Percentiles rank a stretch among this genome's conserved stretches.
Conservation (phyloP, 768 basidiomycete genomes). For the Suillus decipiens region DNA sequence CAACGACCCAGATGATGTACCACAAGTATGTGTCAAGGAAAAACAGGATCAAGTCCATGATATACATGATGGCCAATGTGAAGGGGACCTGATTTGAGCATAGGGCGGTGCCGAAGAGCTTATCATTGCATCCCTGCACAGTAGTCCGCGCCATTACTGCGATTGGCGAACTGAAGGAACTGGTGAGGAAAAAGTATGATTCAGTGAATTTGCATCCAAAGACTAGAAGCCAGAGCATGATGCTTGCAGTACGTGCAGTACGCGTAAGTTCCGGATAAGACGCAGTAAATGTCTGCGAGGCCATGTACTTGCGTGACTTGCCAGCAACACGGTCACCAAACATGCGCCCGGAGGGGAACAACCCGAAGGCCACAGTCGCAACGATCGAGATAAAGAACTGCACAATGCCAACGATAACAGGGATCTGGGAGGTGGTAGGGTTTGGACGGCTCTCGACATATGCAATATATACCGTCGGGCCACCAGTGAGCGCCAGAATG, state of each 20-base stretch:
- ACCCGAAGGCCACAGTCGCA: constrained; percentile 79
- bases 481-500: constrained; percentile 89
- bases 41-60: constrained; percentile 97
- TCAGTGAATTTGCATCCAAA: constrained; percentile 97
- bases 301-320: constrained; percentile 97
- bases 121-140: constrained; percentile 88
- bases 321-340: constrained; percentile 98
- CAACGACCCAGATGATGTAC: constrained; percentile 99
- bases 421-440: constrained; percentile 57
- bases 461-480: constrained; percentile 93
- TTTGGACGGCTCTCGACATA: constrained; percentile 68
- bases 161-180: constrained; percentile 95
- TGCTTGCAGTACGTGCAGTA: constrained; percentile 77
- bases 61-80: constrained; percentile 95
- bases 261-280: constrained; percentile 84
- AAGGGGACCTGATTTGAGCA: constrained; percentile 95
- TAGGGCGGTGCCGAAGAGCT: constrained; percentile 72
- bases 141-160: constrained; percentile 96
- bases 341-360: constrained; percentile 96
- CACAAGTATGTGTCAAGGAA: constrained; percentile 99
- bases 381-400: constrained; percentile 92
- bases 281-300: constrained; percentile 98
- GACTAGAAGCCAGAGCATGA: constrained; percentile 86
- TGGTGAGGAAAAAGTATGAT: constrained; percentile 97
- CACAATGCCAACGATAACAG: constrained; percentile 89